These are phyloP conservation scores for Heliamphora exappendiculata DNA, from an alignment of 148 eudicot species.

Conservation along the genomic window DNA sequence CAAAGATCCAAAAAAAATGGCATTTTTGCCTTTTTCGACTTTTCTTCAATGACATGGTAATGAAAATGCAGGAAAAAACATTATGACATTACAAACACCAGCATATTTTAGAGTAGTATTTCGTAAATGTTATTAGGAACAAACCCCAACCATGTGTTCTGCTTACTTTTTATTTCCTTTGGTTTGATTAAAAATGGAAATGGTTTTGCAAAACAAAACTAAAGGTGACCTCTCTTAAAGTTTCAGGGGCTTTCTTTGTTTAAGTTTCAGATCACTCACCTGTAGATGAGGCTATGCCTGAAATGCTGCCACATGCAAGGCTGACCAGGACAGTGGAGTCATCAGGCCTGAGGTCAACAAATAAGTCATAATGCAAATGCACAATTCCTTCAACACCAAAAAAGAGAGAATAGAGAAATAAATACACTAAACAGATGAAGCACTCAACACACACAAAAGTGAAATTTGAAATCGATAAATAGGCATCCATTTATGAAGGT, in stretches of 20 bases:
- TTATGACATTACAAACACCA: neutral
- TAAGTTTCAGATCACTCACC: conserved; percentile 49
- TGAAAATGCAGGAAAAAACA: neutral
- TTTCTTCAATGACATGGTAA: neutral
- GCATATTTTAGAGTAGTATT: neutral
- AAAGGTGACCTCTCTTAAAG: neutral
- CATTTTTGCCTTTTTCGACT: neutral
- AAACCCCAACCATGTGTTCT: neutral
- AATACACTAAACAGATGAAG: neutral
- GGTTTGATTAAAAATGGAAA: neutral
- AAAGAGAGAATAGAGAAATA: neutral
- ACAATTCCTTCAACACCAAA: neutral
- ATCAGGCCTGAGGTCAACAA: conserved; percentile 46
- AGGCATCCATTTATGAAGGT: neutral
- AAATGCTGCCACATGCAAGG: conserved; percentile 95
- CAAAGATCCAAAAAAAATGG: neutral
- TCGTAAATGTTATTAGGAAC: neutral
- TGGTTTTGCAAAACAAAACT: neutral
- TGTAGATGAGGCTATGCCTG: conserved; percentile 92
- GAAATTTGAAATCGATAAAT: neutral
- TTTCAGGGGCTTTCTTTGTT: neutral
- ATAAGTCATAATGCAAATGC: neutral
- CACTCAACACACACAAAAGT: neutral
- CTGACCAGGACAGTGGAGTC: conserved; percentile 74
- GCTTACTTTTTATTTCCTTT: neutral